phyloP scores from a whole-genome alignment of 352 stramenopile genomes.

The Globisporangium recalcitrans region DNA sequence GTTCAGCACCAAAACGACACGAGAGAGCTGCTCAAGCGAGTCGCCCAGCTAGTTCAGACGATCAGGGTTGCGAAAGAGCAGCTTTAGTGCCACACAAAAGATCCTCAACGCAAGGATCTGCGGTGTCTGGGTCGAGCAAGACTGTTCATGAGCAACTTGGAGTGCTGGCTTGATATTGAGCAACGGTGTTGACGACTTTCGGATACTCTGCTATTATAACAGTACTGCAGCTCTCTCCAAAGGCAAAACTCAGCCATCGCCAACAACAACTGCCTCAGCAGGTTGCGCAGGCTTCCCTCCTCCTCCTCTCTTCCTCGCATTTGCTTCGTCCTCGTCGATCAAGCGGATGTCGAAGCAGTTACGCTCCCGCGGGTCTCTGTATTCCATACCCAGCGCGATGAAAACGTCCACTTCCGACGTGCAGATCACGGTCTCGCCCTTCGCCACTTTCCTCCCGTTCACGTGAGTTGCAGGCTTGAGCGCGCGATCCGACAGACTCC shows the following conservation, averaged over 20 bases:
- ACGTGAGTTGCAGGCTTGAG: conserved; percentile 57
- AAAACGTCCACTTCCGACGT: conserved; percentile 82
- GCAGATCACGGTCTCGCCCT: conserved; percentile 69
- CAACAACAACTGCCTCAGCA: background rate
- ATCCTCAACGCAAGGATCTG: too few species aligned
- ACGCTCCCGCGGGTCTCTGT: conserved; percentile 73
- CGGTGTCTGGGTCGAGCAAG: too few species aligned
- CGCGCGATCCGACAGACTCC: conserved; percentile 60
- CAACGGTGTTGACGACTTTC: too few species aligned
- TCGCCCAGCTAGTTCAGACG: conserved; percentile 15
- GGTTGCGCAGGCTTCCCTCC: background rate
- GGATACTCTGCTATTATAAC: too few species aligned
- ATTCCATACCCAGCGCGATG: conserved; percentile 75
- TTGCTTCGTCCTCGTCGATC: conserved; percentile 67
- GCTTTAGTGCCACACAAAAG: too few species aligned
- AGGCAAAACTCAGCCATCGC: too few species aligned
- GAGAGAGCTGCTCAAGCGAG: conserved; percentile 10
- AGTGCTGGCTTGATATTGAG: too few species aligned
- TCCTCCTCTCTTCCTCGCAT: conserved; percentile 27
- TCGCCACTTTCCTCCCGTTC: conserved; percentile 55
- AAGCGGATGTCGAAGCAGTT: conserved; percentile 85
- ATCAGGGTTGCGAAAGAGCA: background rate
- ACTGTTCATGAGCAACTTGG: too few species aligned
- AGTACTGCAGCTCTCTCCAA: too few species aligned
- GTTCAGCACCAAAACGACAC: conserved; percentile 25